Conservation (phyloP, 2,329 filamentous ascomycete genomes). For the Cercospora brassicicola region DNA sequence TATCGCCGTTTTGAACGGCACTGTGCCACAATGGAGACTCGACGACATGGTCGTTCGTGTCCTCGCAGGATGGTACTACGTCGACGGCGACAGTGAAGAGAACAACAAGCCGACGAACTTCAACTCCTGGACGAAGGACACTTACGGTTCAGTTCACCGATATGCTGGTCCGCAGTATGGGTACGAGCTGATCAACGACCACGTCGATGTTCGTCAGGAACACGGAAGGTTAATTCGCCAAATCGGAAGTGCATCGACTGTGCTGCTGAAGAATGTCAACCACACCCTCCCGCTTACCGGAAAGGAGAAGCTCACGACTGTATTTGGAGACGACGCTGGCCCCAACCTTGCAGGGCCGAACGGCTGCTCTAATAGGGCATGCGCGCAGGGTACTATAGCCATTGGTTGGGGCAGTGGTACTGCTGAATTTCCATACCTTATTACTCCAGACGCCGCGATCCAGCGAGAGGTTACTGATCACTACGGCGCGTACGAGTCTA, state of each 20-base stretch:
- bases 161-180: slow-evolving; percentile 56
- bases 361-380: slow-evolving; percentile 69
- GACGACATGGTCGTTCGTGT: slow-evolving; percentile 40
- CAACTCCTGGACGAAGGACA: slow-evolving; percentile 79
- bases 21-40: slow-evolving; percentile 33
- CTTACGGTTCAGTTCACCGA: slow-evolving; percentile 67
- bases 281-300: slow-evolving; percentile 56
- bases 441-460: slow-evolving; percentile 61
- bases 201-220: slow-evolving; percentile 77
- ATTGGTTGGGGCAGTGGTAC: slow-evolving; percentile 66
- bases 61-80: slow-evolving; percentile 45
- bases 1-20: slow-evolving; percentile 38
- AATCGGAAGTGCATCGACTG: slow-evolving; percentile 74
- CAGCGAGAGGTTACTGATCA: slow-evolving; percentile 64
- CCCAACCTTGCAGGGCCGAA: slow-evolving; percentile 74
- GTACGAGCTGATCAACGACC: slow-evolving; percentile 68
- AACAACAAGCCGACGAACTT: slow-evolving; percentile 68
- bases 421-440: slow-evolving; percentile 64
- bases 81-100: slow-evolving; percentile 55
- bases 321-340: slow-evolving; percentile 81
- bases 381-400: slow-evolving; percentile 61
- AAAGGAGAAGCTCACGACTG: slow-evolving; percentile 70
- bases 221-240: slow-evolving; percentile 73
- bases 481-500: slow-evolving; percentile 62
- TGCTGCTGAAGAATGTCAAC: slow-evolving; percentile 62